Base-by-base conservation (phyloP, 345 rosid genomes). In the Eucalyptus erythrocorys region DNA sequence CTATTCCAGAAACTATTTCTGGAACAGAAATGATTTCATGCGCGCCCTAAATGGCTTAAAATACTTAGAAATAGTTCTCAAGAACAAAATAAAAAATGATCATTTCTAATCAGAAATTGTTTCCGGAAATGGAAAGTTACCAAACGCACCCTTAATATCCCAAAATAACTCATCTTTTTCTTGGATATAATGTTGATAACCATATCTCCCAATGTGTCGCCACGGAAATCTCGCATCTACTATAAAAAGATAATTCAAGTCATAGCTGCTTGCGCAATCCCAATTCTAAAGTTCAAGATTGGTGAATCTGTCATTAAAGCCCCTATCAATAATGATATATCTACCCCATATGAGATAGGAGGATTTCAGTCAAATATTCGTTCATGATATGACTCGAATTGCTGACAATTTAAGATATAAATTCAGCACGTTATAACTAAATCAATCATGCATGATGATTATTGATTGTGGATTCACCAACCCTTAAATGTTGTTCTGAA, bases 201-300 rank as follows among this genome's bases (percentile, higher is more conserved):
- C 61, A 55, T 55, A 3, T 55, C 30, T 24, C 30, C 30, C 13
- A 0, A 6, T 26, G 30, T 6, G 30, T 55, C 24, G 24, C 3
- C 13, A 24, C 0, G 2, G 1, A 55, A 7, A n/a, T 64, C 19
- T 10, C 1, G 0, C 76, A n/a, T 4, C 4, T 68, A 37, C 42
- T 34, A 68, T 4, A 1, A 68, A 3, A 68, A 32, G 6, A 32
- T 34, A 68, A 68, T 68, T 68, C 5, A 17, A 68, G 1, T 68
- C 2, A 16, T 34, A 34, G 16, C 9, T 15, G 8, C 42, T 15
- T 16, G 6, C 1, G 6, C 16, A 7, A n/a, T 21, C 76, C 21
- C 14, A 64, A 30, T 5, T 64, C 34, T n/a, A n/a, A n/a, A 34
- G 76, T 64, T 15, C 0, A 13, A 68, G 80, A 68, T 16, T 0